Base-by-base conservation (phyloP, 306 rosid species). In the Lupinus albus region DNA sequence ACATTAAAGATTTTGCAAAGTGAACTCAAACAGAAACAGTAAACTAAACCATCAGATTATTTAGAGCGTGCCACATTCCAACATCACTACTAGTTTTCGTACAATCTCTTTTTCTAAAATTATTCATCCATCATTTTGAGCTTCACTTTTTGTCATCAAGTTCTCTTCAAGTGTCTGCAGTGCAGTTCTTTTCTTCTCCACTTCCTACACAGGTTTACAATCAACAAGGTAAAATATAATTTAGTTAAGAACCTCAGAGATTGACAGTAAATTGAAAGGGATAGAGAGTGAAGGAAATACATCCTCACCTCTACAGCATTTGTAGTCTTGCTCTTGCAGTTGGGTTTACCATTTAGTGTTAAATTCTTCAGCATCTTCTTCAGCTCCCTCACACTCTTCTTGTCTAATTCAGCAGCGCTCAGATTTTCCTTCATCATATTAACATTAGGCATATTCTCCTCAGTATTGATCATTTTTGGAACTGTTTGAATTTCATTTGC, bases 101-200 rank as follows among this genome's bases (percentile, higher is more conserved):
- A 1, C 30, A 25, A 25, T 25, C 30, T 6, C 11, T 6, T 39
- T 39, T 49, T 36, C 14, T 11, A 38, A 4, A 3, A 47, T 13
- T 45, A n/a, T 18, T 79, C 78, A 73, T 39, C 33, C 69, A 42
- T 6, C 78, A 13, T 13, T 49, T 39, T 66, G 77, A 65, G 67
- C 11, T 58, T 67, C 81, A 53, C 61, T 66, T 8, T 2, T 68
- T 50, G 61, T 28, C 73, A 83, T 72, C 46, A 11, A 60, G 80
- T 88, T 92, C 76, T 77, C 87, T 52, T 81, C 84, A 64, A 92
- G 71, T 36, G 74, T 76, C 74, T 85, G 89, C 74, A 92, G 71
- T n/a, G 96, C 95, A 14, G 81, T 79, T 80, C 97, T 89, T 59
- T 77, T 65, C 76, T 54, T 77, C 78, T 67, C 86, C 38, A 20